These are phyloP conservation scores for Odonthalia washingtoniensis DNA, from an alignment of 31 red algal species.

Conservation along the genomic window DNA sequence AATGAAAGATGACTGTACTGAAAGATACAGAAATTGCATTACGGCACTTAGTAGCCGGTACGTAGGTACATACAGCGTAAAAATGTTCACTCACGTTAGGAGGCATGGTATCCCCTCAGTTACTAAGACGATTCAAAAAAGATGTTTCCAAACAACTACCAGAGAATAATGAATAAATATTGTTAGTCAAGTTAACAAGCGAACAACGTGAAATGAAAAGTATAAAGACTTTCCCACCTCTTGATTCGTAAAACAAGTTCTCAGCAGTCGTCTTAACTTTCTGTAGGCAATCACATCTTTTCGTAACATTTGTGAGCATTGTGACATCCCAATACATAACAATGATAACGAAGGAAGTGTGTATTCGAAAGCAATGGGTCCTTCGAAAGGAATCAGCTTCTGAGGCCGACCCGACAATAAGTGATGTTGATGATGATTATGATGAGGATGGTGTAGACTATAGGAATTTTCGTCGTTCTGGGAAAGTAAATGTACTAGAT, in stretches of 20 bases:
- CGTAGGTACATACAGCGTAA: too few species aligned
- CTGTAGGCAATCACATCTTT: conserved; percentile 89
- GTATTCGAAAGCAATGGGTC: too few species aligned
- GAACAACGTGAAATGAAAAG: conserved; percentile 86
- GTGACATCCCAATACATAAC: conserved; percentile 74
- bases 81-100: conserved; percentile 89
- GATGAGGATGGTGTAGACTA: conserved; percentile 59
- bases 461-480: conserved; percentile 74
- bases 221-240: conserved; percentile 85
- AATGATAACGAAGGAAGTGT: too few species aligned
- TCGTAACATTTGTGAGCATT: conserved; percentile 98
- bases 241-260: conserved; percentile 78
- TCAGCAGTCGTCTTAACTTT: conserved; percentile 84
- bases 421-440: conserved; percentile 16
- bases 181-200: conserved; percentile 65
- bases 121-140: conserved; percentile 90
- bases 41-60: too few species aligned
- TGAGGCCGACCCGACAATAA: too few species aligned
- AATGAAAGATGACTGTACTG: too few species aligned
- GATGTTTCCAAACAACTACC: conserved; percentile 95
- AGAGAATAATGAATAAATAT: too few species aligned
- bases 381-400: too few species aligned
- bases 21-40: too few species aligned
- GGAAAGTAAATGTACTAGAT: conserved; percentile 87
- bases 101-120: conserved; percentile 88